A percentile compares a stretch with the other conserved stretches of the same genome.
Conservation (phyloP, 83 land plant species). For the Thuja plicata region DNA sequence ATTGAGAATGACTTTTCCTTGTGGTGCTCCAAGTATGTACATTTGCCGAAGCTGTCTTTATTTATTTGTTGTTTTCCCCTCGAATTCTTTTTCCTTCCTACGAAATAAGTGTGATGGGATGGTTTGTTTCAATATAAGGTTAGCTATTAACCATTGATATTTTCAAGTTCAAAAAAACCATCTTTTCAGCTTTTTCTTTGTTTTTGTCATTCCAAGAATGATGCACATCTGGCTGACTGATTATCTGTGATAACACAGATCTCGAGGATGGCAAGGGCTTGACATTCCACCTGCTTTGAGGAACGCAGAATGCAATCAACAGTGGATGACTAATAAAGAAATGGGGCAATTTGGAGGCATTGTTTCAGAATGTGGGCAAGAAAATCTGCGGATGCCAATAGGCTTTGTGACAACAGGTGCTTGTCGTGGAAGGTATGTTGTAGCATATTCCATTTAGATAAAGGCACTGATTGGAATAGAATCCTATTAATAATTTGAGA, state of each 20-base stretch:
- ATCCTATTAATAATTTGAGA: not conserved
- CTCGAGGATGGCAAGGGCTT: constrained; percentile 21
- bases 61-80: not conserved
- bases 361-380: not conserved
- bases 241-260: not conserved
- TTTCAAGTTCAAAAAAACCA: not conserved
- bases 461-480: not conserved
- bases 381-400: constrained; percentile 51
- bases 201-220: not conserved
- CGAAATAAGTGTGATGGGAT: not conserved
- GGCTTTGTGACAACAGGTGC: constrained; percentile 68
- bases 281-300: constrained; percentile 33
- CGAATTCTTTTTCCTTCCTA: not conserved
- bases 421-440: constrained; percentile 51
- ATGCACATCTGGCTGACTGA: not conserved
- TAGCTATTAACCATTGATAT: not conserved
- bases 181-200: not conserved
- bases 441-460: not conserved
- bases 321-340: constrained; percentile 38
- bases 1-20: constrained; percentile 28
- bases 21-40: constrained; percentile 40
- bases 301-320: constrained; percentile 33
- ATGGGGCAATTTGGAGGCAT: constrained; percentile 25
- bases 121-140: not conserved
- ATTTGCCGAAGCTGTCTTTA: not conserved